These are phyloP conservation scores for Hypoxylon sp. DNA, from an alignment of 2,329 filamentous ascomycete genomes.

Conservation along the genomic window DNA sequence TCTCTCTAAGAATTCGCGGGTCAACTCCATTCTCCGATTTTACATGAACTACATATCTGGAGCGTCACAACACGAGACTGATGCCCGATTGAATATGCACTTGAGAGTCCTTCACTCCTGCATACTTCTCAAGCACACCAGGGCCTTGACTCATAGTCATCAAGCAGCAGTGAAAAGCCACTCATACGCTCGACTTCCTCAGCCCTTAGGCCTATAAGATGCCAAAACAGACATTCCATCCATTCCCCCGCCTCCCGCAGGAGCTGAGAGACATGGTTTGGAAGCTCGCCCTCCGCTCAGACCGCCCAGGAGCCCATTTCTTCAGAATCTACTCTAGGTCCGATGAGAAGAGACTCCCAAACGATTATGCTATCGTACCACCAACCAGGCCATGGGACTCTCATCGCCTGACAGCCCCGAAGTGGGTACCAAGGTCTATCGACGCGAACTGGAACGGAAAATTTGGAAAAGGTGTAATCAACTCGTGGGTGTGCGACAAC, in stretches of 20 bases:
- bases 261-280: constrained; percentile 6
- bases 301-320: not conserved
- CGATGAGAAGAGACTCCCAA: not conserved
- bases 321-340: not conserved
- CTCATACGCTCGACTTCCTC: not conserved
- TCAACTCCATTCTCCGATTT: not conserved
- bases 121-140: not conserved
- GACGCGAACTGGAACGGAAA: not conserved
- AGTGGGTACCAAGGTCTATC: not conserved
- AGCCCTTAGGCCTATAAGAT: not conserved
- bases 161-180: not conserved
- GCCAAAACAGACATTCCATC: not conserved
- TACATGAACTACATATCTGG: not conserved
- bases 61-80: not conserved
- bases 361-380: not conserved
- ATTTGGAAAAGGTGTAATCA: not conserved
- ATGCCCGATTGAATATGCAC: not conserved
- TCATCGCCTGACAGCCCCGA: not conserved
- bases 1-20: too few relatives aligned
- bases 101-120: not conserved
- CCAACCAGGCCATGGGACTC: not conserved
- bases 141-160: not conserved
- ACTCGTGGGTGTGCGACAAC: not conserved
- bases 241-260: not conserved
- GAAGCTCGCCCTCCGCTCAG: not conserved